These are phyloP conservation scores for Metschnikowia picachoensis DNA, from an alignment of 805 yeast genomes.

Conservation along the genomic window DNA sequence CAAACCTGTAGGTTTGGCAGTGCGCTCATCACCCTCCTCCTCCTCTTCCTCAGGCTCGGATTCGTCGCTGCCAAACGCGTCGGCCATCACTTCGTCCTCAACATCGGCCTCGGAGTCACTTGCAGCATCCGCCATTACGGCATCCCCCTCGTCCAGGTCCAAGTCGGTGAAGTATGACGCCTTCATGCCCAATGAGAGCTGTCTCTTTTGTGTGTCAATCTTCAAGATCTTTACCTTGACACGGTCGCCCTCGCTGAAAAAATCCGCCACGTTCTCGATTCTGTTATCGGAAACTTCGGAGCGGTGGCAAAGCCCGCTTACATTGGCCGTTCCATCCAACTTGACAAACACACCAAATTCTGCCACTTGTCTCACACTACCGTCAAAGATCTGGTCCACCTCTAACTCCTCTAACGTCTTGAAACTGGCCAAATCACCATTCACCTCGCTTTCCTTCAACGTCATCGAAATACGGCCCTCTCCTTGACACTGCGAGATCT, in stretches of 20 bases:
- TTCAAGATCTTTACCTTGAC: conserved; percentile 80
- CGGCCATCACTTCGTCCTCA: conserved; percentile 36
- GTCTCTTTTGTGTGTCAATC: conserved; percentile 61
- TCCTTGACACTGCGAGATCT: conserved; percentile 57
- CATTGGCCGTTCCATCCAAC: conserved; percentile 66
- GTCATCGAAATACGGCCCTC: conserved; percentile 71
- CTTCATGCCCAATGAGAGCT: conserved; percentile 86
- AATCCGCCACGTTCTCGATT: conserved; percentile 52
- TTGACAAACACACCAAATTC: conserved; percentile 91
- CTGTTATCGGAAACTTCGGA: conserved; percentile 75
- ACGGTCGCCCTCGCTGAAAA: conserved; percentile 86
- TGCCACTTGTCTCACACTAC: conserved; percentile 69
- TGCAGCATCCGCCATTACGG: conserved; percentile 7
- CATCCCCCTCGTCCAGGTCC: conserved; percentile 26
- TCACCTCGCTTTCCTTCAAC: conserved; percentile 73
- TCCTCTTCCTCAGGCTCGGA: conserved; percentile 27
- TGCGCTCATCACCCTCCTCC: conserved; percentile 15
- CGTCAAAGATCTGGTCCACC: conserved; percentile 71
- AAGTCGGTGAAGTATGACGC: conserved; percentile 75
- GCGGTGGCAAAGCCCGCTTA: conserved; percentile 85
- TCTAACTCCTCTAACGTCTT: conserved; percentile 65
- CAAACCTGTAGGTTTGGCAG: conserved; percentile 15
- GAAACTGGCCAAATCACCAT: conserved; percentile 58
- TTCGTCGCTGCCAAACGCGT: conserved; percentile 28
- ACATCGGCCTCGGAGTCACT: conserved; percentile 16